A percentile compares a stretch with the other conserved stretches of the same genome.
These are phyloP conservation scores for Flagelloscypha sp. DNA, from an alignment of 768 basidiomycete genomes.

Conservation along the genomic window DNA sequence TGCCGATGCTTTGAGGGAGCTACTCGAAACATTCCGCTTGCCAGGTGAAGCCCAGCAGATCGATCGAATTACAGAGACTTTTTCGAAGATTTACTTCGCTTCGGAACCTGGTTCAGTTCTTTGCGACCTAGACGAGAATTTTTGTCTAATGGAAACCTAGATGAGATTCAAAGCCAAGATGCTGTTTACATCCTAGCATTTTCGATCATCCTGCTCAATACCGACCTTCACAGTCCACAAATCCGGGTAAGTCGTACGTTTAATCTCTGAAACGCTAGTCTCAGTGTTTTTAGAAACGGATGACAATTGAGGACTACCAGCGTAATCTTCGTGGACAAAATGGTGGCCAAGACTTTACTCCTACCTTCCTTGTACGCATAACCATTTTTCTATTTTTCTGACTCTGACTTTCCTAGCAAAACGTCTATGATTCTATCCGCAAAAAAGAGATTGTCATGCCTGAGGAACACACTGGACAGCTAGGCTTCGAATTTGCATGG, in stretches of 20 bases:
- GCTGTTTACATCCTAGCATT: slow-evolving; percentile 91
- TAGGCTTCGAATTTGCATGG: slow-evolving; percentile 99
- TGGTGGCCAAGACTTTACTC: slow-evolving; percentile 70
- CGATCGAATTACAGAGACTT: slow-evolving; percentile 85
- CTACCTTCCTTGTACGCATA: slow-evolving; percentile 72
- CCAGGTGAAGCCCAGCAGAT: slow-evolving; percentile 97
- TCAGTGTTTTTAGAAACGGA: slow-evolving; percentile 66
- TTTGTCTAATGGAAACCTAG: slow-evolving; percentile 27
- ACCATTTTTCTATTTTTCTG: neutral
- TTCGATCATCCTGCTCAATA: slow-evolving; percentile 97
- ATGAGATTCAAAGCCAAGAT: slow-evolving; percentile 84
- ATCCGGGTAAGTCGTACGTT: slow-evolving; percentile 49
- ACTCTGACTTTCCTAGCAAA: slow-evolving; percentile 43
- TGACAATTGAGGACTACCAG: slow-evolving; percentile 92
- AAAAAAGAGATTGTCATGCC: slow-evolving; percentile 95
- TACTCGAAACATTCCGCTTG: slow-evolving; percentile 87
- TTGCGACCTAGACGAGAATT: neutral
- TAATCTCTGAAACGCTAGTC: neutral
- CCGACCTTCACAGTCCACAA: slow-evolving; percentile 93
- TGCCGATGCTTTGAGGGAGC: slow-evolving; percentile 92
- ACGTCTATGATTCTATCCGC: slow-evolving; percentile 89
- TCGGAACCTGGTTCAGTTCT: slow-evolving; percentile 59
- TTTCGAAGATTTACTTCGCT: slow-evolving; percentile 86
- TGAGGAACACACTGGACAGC: slow-evolving; percentile 91
- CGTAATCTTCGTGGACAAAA: slow-evolving; percentile 92